Evolutionary conservation across 2,329 filamentous ascomycete genomes (phyloP).

Genomic region (Seiridium unicorne): DNA sequence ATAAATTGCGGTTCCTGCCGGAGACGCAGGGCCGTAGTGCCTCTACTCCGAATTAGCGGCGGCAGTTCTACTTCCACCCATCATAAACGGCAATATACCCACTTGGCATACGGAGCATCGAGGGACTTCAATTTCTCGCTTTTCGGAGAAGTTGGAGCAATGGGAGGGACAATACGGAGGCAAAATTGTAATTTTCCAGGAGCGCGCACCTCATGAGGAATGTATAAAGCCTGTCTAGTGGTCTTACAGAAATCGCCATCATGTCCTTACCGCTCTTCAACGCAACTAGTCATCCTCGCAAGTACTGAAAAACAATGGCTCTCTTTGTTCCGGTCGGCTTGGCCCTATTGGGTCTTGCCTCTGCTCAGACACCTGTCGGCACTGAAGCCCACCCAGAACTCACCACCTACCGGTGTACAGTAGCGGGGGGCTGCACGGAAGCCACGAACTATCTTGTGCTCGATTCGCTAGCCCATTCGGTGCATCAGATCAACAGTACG

Average conservation of each 20-base stretch:
- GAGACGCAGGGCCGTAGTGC: conserved; percentile 4
- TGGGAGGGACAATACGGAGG: neutral
- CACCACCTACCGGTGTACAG: conserved; percentile 49
- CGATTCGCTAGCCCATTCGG: conserved; percentile 42
- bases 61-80: conserved; percentile 17
- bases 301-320: conserved; percentile 17
- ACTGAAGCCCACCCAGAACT: conserved; percentile 47
- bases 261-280: neutral
- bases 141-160: neutral
- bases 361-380: conserved; percentile 31
- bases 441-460: conserved; percentile 48
- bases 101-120: conserved; percentile 15
- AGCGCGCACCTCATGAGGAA: neutral
- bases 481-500: conserved; percentile 34
- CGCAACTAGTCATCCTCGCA: neutral
- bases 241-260: neutral
- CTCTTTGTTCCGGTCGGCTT: conserved; percentile 20
- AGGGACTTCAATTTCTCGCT: neutral
- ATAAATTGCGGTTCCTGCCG: conserved; percentile 6
- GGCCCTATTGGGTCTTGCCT: conserved; percentile 27
- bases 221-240: neutral
- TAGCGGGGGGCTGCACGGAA: conserved; percentile 43
- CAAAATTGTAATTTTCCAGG: neutral
- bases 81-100: conserved; percentile 16
- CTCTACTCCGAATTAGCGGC: conserved; percentile 3